Conservation (phyloP, 176 grass and related monocot species). For the Sorghum bicolor region DNA sequence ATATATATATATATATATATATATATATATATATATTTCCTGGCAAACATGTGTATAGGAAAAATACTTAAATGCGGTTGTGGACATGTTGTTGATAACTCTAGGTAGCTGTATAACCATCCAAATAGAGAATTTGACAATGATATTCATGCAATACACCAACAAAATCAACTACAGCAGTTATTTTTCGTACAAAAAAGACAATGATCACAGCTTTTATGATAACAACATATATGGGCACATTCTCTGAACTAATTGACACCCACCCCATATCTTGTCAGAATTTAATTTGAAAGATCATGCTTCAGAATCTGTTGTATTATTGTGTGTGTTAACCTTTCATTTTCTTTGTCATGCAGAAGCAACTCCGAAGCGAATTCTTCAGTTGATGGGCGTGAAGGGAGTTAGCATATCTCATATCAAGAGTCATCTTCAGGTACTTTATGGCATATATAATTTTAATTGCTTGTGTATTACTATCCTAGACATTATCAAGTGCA, state of each 20-base stretch:
- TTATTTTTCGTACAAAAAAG: background rate
- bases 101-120: background rate
- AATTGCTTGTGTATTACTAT: background rate
- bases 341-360: conserved; percentile 42
- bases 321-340: background rate
- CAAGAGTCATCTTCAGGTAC: conserved; percentile 97
- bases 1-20: no score
- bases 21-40: no score
- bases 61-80: background rate
- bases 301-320: background rate
- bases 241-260: background rate
- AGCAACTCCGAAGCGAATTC: conserved; percentile 90
- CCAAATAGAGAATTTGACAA: background rate
- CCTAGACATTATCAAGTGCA: background rate
- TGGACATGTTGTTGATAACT: background rate
- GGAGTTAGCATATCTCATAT: conserved; percentile 86
- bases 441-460: background rate
- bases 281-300: background rate
- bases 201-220: background rate
- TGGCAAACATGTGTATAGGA: background rate
- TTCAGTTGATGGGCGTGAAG: conserved; percentile 74
- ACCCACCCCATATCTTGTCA: background rate
- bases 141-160: background rate
- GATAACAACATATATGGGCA: background rate
- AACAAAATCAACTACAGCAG: background rate